Evolutionary conservation across 768 basidiomycete genomes (phyloP).

Genomic region (Podaxis sp.): DNA sequence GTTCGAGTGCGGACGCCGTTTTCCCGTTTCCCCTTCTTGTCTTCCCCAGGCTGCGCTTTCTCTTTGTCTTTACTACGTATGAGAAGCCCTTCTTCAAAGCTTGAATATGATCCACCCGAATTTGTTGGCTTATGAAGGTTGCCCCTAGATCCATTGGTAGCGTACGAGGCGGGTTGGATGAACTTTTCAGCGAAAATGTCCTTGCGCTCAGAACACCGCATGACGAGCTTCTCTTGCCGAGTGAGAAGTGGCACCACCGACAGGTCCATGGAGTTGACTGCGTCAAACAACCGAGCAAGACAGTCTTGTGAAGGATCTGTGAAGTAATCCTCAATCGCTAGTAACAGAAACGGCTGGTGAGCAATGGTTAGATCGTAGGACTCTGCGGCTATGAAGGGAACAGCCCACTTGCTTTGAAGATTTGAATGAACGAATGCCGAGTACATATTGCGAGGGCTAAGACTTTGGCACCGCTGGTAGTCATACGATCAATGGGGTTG

Average conservation of each 20-base stretch:
- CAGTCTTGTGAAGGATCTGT: conserved; percentile 86
- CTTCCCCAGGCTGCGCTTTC: conserved; percentile 29
- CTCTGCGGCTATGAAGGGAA: not conserved
- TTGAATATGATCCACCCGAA: conserved; percentile 63
- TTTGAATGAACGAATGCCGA: conserved; percentile 90
- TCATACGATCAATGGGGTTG: conserved; percentile 1
- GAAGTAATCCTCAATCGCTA: conserved; percentile 96
- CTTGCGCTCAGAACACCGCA: conserved; percentile 88
- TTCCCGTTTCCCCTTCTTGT: conserved; percentile 35
- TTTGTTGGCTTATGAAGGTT: conserved; percentile 48
- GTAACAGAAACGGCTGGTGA: conserved; percentile 83
- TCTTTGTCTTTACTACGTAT: conserved; percentile 39
- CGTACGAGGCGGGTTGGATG: conserved; percentile 33
- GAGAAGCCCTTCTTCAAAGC: conserved; percentile 69
- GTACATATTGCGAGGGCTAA: conserved; percentile 95
- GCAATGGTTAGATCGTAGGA: conserved; percentile 15
- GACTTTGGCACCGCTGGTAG: conserved; percentile 81
- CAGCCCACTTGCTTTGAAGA: conserved; percentile 73
- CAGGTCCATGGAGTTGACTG: conserved; percentile 90
- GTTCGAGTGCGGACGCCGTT: conserved; percentile 28
- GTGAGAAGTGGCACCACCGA: conserved; percentile 76
- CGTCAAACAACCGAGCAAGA: conserved; percentile 86
- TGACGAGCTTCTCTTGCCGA: conserved; percentile 81
- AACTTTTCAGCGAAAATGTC: conserved; percentile 92
- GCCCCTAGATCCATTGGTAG: conserved; percentile 25